Evolutionary conservation across 2,329 filamentous ascomycete species (phyloP), one percentile per base, ranked within the genome.

Genomic region (Myriangium duriaei): DNA sequence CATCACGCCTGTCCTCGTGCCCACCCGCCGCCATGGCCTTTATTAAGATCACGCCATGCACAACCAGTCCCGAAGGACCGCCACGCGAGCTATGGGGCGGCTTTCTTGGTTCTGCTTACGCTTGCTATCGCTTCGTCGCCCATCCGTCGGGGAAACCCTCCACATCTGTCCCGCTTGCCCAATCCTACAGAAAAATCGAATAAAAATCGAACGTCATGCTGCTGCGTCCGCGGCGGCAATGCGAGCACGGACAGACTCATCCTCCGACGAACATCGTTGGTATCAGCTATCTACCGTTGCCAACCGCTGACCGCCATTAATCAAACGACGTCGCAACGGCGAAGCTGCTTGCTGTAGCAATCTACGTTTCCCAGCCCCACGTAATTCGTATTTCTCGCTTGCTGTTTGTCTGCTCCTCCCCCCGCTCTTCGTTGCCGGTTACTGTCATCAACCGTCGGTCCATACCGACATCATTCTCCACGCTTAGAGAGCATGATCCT

Each of bases 211-310:
- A 26, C 21, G n/a, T n/a, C 21, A n/a, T 26, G n/a, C 21, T 26
- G 21, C 7, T n/a, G n/a, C n/a, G n/a, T n/a, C n/a, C n/a, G n/a
- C n/a, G n/a, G 21, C 21, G 21, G 21, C 7, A 26, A 26, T 7
- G 21, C 7, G 21, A 26, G 21, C 21, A n/a, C 21, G 16, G 21
- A n/a, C 21, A 32, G 36, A 39, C 36, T 39, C 36, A 39, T 32
- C 17, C 36, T 39, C 36, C 32, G 29, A 39, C 36, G 28, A 39
- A 39, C 36, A 39, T 30, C 36, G 36, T 39, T 33, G 36, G 16
- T 24, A 39, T 39, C 36, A 18, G 16, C 26, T 39, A 39, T 39
- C 18, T 39, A 30, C 36, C 36, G 36, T 39, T 39, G 36, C 11
- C 5, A 29, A 32, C 10, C 16, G 29, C 29, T 7, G 7, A n/a